These are phyloP conservation scores for Scutellaria barbata DNA, from an alignment of 257 asterid genomes.

Conservation along the genomic window DNA sequence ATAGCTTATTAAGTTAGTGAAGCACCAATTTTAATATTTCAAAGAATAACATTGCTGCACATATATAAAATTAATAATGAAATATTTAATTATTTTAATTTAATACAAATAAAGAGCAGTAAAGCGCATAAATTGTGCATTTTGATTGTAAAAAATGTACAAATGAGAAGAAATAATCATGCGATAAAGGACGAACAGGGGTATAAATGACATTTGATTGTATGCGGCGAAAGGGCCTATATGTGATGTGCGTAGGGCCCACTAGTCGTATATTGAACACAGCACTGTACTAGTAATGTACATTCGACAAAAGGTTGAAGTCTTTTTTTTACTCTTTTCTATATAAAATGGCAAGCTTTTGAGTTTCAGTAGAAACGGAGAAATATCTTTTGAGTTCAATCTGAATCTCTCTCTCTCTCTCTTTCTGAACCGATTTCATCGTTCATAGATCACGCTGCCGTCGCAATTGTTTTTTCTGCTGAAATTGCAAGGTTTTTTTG, in stretches of 20 bases:
- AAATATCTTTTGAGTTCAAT: conserved; percentile 22
- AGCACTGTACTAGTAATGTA: conserved; percentile 20
- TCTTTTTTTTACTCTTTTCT: background rate
- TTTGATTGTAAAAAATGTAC: too few species aligned
- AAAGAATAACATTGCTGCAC: too few species aligned
- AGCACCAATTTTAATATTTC: background rate
- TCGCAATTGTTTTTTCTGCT: background rate
- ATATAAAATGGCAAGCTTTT: conserved; percentile 42
- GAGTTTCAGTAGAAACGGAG: conserved; percentile 24
- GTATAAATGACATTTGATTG: conserved; percentile 40
- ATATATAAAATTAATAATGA: too few species aligned
- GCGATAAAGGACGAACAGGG: conserved; percentile 13
- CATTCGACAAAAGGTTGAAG: conserved; percentile 43
- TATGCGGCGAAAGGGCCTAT: conserved; percentile 44
- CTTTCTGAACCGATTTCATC: conserved; percentile 20
- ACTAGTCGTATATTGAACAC: conserved; percentile 29
- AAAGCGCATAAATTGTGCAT: background rate
- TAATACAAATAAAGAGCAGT: background rate
- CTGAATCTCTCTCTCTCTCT: conserved; percentile 15
- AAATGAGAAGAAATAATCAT: background rate
- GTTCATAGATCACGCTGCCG: background rate
- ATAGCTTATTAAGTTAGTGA: too few species aligned
- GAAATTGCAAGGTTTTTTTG: background rate
- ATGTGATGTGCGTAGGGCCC: conserved; percentile 39
- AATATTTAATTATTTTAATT: too few species aligned